Evolutionary conservation across 805 yeast genomes (phyloP).

Genomic region (Torulaspora quercuum): DNA sequence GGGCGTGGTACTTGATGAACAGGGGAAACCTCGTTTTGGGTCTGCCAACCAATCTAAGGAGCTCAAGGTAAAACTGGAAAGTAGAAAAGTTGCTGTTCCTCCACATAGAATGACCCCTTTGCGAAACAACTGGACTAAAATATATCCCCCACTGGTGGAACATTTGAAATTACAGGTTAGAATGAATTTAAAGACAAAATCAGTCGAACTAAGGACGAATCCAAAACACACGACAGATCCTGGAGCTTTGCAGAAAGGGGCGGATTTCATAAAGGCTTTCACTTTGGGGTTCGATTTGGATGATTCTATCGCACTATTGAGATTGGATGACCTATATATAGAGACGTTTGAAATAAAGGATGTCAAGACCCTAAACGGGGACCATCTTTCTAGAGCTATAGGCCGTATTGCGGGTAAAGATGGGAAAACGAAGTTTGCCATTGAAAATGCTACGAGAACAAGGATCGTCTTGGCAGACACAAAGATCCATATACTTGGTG

Average conservation of each 20-base stretch:
- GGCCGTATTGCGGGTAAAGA: constrained; percentile 99
- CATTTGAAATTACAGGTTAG: constrained; percentile 92
- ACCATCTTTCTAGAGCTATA: constrained; percentile 96
- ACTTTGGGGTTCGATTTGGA: constrained; percentile 95
- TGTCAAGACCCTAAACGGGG: constrained; percentile 92
- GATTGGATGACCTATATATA: constrained; percentile 93
- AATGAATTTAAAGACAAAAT: constrained; percentile 84
- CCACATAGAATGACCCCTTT: constrained; percentile 97
- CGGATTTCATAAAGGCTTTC: constrained; percentile 93
- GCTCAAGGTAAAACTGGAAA: constrained; percentile 71
- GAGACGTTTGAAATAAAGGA: constrained; percentile 97
- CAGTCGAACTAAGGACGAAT: constrained; percentile 82
- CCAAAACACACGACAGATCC: constrained; percentile 80
- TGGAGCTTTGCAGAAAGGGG: constrained; percentile 96
- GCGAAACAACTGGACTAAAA: constrained; percentile 85
- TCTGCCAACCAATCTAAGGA: constrained; percentile 60
- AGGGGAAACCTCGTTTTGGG: constrained; percentile 82
- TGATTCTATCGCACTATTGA: constrained; percentile 89
- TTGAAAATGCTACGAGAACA: constrained; percentile 97
- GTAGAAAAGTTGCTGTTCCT: constrained; percentile 88
- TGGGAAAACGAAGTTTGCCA: constrained; percentile 97
- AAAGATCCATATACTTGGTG: constrained; percentile 94
- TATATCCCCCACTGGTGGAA: constrained; percentile 93
- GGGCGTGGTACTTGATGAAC: constrained; percentile 56
- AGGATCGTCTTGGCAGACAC: constrained; percentile 96